phyloP scores from a whole-genome alignment of 2,329 filamentous ascomycete genomes.

The Cladosporium sp. region DNA sequence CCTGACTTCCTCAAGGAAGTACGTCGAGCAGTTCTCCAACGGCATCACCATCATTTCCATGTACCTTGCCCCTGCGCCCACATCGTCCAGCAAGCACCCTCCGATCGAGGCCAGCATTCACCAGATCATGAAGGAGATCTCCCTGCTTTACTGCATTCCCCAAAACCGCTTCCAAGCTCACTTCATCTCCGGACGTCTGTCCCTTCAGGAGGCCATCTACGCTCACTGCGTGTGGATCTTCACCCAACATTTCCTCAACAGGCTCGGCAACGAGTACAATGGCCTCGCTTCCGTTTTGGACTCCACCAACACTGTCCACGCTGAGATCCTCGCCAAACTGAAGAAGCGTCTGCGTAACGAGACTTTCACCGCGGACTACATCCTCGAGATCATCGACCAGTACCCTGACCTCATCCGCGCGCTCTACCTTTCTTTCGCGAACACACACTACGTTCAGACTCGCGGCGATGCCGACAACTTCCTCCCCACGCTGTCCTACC shows the following conservation, averaged over 20 bases:
- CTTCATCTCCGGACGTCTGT: slow-evolving; percentile 81
- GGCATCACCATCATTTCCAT: slow-evolving; percentile 96
- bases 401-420: slow-evolving; percentile 84
- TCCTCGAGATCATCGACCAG: slow-evolving; percentile 90
- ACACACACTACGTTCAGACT: slow-evolving; percentile 71
- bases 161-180: slow-evolving; percentile 93
- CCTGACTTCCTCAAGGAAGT: slow-evolving; percentile 92
- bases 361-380: slow-evolving; percentile 97
- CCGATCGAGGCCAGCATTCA: slow-evolving; percentile 93
- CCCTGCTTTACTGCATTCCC: slow-evolving; percentile 93
- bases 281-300: slow-evolving; percentile 81
- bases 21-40: slow-evolving; percentile 97
- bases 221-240: slow-evolving; percentile 98
- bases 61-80: slow-evolving; percentile 73
- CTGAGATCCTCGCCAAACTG: slow-evolving; percentile 83
- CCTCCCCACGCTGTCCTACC: slow-evolving; percentile 65
- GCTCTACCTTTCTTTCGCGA: slow-evolving; percentile 88
- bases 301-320: slow-evolving; percentile 74
- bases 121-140: slow-evolving; percentile 98
- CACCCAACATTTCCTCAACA: slow-evolving; percentile 95
- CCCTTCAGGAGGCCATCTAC: slow-evolving; percentile 94
- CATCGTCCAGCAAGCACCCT: slow-evolving; percentile 57
- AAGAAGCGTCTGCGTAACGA: slow-evolving; percentile 94
- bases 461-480: slow-evolving; percentile 63
- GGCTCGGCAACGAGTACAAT: slow-evolving; percentile 85